phyloP scores from a whole-genome alignment of 2,329 filamentous ascomycete genomes.

The Claviceps fusiformis region DNA sequence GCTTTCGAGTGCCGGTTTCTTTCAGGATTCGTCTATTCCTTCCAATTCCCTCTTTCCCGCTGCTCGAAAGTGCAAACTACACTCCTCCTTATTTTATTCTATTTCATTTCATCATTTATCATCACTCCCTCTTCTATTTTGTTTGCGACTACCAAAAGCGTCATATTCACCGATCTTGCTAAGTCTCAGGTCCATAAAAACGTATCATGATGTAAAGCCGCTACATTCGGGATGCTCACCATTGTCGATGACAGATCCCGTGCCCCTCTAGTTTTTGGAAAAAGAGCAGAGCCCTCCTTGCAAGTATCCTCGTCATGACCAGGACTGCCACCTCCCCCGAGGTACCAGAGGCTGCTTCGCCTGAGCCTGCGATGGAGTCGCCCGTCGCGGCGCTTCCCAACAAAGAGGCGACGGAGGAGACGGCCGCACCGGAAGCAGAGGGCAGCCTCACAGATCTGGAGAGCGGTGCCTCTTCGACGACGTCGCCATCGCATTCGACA shows the following conservation, averaged over 20 bases:
- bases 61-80: neutral
- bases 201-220: conserved; percentile 21
- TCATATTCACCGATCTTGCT: conserved; percentile 11
- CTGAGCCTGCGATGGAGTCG: conserved; percentile 7
- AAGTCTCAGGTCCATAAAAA: conserved; percentile 23
- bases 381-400: conserved; percentile 8
- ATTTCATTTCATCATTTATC: too few relatives aligned
- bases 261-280: conserved; percentile 1
- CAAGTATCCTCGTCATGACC: conserved; percentile 3
- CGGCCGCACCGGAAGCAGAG: neutral
- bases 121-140: neutral
- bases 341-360: neutral
- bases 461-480: neutral
- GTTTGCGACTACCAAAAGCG: neutral
- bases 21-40: too few relatives aligned
- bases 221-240: conserved; percentile 23
- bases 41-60: neutral
- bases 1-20: neutral
- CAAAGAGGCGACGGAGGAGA: conserved; percentile 4
- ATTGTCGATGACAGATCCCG: conserved; percentile 20
- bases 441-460: neutral
- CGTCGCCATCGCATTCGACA: neutral
- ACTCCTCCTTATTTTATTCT: neutral
- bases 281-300: conserved; percentile 2
- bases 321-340: neutral